Evolutionary conservation across 306 rosid species (phyloP), one percentile per base, ranked within the genome.

Genomic region (Sicyos edulis): DNA sequence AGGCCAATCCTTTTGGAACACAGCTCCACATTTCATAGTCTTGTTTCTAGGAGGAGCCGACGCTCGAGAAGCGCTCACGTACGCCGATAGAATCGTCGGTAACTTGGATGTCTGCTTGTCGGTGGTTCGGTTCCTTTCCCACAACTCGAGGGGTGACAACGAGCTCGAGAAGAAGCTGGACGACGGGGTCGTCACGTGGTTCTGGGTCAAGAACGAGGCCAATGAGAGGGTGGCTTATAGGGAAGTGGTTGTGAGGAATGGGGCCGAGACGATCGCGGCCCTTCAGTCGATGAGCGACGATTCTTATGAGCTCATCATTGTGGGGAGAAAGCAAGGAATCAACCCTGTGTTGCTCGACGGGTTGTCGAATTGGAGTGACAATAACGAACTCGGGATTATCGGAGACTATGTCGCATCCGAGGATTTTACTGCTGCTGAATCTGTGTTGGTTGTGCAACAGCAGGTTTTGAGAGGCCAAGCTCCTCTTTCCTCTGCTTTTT

Each of bases 91-190:
- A 9, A 82, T 90, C 83, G 76, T 71, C 0, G 74, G 58, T 0
- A 80, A 76, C 26, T 22, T 11, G 0, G 81, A 78, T 0, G 86
- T 89, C 13, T 72, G 19, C 0, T 40, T 89, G 4, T 83, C 86
- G 0, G 96, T 92, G 32, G 55, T 89, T 26, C 42, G 97, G 29
- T 89, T 92, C 74, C 84, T 89, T 1, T 44, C 95, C 0, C 29
- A 65, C 14, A 85, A 80, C 34, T 66, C 34, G 2, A 66, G 74
- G 32, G 95, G 91, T 7, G 92, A 86, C 34, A 15, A 61, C 53
- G 95, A 86, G 69, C 58, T 76, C 19, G 97, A 92, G 91, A 92
- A 84, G 84, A 92, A 92, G 77, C 77, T 92, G 15, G 97, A 92
- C 53, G 97, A 92, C 73, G 97, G 95, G 6, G 56, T 79, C 19